phyloP scores from a whole-genome alignment of 1,284 basidiomycete genomes.

The Mycosarcoma mackinlayi region DNA sequence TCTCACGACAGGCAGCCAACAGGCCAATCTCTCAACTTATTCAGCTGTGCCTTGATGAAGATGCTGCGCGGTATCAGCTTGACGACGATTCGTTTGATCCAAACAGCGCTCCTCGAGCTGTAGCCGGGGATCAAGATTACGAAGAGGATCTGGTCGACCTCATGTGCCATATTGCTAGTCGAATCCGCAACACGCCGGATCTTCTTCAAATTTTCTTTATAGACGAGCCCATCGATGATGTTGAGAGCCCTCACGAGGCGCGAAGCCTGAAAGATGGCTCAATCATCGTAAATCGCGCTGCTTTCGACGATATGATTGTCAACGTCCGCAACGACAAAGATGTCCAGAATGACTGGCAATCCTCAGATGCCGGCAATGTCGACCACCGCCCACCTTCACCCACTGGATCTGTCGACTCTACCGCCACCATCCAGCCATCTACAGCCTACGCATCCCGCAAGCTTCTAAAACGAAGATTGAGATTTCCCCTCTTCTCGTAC shows the following conservation, averaged over 20 bases:
- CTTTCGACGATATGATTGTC: conserved; percentile 12
- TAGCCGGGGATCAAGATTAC: conserved; percentile 17
- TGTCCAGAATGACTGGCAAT: too few species aligned
- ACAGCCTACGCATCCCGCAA: conserved; percentile 17
- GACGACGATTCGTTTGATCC: conserved; percentile 72
- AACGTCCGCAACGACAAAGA: background rate
- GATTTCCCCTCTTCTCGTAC: conserved; percentile 79
- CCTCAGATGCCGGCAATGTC: background rate
- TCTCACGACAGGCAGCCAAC: conserved; percentile 71
- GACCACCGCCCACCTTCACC: conserved; percentile 33
- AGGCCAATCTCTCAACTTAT: conserved; percentile 87
- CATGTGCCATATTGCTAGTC: conserved; percentile 61
- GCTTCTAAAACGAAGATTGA: conserved; percentile 25
- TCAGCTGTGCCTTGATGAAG: conserved; percentile 87
- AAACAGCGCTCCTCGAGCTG: background rate
- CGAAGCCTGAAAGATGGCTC: conserved; percentile 39
- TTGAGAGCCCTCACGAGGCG: conserved; percentile 1
- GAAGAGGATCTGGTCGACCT: conserved; percentile 59
- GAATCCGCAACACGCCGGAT: conserved; percentile 60
- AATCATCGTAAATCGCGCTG: conserved; percentile 34
- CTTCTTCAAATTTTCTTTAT: conserved; percentile 61
- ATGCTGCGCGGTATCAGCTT: conserved; percentile 82
- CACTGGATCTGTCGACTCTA: conserved; percentile 40
- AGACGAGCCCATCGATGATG: conserved; percentile 41
- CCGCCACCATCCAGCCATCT: conserved; percentile 42